phyloP scores from a whole-genome alignment of 2,329 filamentous ascomycete species.

The Fusarium denticulatum region DNA sequence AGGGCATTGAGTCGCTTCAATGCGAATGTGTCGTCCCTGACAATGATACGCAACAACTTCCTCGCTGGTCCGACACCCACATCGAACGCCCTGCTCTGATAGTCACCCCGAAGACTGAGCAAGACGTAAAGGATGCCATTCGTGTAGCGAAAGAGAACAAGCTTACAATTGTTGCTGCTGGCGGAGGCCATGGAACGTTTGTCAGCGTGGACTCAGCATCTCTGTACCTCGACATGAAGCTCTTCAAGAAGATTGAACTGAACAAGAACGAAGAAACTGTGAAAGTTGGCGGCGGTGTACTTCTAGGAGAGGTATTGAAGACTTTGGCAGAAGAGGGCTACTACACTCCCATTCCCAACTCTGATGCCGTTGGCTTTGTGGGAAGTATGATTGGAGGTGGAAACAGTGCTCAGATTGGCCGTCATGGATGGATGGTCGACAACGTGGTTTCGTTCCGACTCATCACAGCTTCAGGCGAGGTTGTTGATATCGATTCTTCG shows the following conservation, averaged over 20 bases:
- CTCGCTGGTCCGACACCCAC: slow-evolving; percentile 47
- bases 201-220: slow-evolving; percentile 43
- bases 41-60: not conserved
- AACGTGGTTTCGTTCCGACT: slow-evolving; percentile 43
- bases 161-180: slow-evolving; percentile 43
- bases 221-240: slow-evolving; percentile 48
- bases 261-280: slow-evolving; percentile 41
- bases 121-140: slow-evolving; percentile 44
- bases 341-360: slow-evolving; percentile 46
- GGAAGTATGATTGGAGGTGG: slow-evolving; percentile 44
- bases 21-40: slow-evolving; percentile 1
- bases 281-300: slow-evolving; percentile 44
- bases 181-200: slow-evolving; percentile 45
- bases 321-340: slow-evolving; percentile 38
- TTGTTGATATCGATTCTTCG: slow-evolving; percentile 24
- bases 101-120: slow-evolving; percentile 41
- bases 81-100: slow-evolving; percentile 43
- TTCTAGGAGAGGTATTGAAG: slow-evolving; percentile 42
- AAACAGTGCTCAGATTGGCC: slow-evolving; percentile 40
- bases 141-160: slow-evolving; percentile 41
- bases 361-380: slow-evolving; percentile 43
- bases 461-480: slow-evolving; percentile 33
- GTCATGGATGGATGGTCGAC: slow-evolving; percentile 49
- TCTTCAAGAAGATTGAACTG: slow-evolving; percentile 44
- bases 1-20: not conserved